A percentile compares a stretch with the other conserved stretches of the same genome.
These are phyloP conservation scores for Eragrostis nindensis DNA, from an alignment of 176 grass and related monocot species.

Conservation along the genomic window DNA sequence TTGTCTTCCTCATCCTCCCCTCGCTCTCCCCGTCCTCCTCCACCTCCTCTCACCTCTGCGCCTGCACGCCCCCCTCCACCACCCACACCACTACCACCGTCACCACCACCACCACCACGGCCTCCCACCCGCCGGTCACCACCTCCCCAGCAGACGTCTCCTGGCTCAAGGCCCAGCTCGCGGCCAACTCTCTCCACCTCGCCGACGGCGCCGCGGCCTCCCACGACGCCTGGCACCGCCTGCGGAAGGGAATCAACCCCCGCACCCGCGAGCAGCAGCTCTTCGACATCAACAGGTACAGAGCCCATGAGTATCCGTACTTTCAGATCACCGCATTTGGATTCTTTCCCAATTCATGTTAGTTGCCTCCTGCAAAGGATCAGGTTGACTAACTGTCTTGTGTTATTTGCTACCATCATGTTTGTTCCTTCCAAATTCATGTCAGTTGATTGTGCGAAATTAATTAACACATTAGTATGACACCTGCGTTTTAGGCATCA, in stretches of 20 bases:
- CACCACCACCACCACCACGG: conserved; percentile 45
- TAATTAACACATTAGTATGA: conserved; percentile 25
- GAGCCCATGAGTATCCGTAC: neutral
- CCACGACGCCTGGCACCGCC: conserved; percentile 57
- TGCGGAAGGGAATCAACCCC: conserved; percentile 97
- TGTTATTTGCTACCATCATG: neutral
- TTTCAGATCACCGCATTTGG: neutral
- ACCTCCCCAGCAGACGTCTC: conserved; percentile 65
- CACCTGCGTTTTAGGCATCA: conserved; percentile 56
- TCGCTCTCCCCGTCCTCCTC: conserved; percentile 38
- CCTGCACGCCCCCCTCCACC: conserved; percentile 54
- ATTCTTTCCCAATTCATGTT: neutral
- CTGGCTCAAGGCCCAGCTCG: conserved; percentile 78
- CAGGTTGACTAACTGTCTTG: neutral
- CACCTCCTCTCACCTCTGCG: conserved; percentile 39
- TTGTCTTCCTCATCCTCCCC: conserved; percentile 64
- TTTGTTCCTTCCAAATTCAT: neutral
- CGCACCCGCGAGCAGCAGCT: conserved; percentile 85
- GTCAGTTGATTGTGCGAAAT: neutral
- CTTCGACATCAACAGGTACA: conserved; percentile 78
- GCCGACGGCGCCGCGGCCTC: conserved; percentile 42
- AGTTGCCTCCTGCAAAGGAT: neutral
- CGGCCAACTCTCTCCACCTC: conserved; percentile 61
- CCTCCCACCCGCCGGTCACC: conserved; percentile 42
- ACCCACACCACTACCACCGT: conserved; percentile 52